Percentiles rank a stretch among this genome's conserved stretches.
These are phyloP conservation scores for Phaeotremella skinneri DNA, from an alignment of 768 basidiomycete genomes.

Conservation along the genomic window DNA sequence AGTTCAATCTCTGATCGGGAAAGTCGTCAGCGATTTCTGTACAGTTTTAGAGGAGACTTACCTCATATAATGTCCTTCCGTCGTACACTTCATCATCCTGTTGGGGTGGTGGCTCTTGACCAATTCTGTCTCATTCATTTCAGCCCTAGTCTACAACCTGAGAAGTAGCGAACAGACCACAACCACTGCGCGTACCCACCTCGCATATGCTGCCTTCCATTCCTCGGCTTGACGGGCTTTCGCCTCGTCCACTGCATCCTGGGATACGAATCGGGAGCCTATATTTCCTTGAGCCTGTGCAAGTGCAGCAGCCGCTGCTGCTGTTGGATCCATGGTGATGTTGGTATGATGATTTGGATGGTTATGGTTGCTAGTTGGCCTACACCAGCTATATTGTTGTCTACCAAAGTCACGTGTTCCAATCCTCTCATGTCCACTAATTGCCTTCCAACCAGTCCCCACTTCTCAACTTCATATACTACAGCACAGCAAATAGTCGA, in stretches of 20 bases:
- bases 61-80: slow-evolving; percentile 52
- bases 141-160: neutral
- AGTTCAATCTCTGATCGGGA: slow-evolving; percentile 34
- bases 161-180: neutral
- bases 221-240: slow-evolving; percentile 48
- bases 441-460: no score
- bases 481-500: neutral
- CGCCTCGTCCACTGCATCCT: slow-evolving; percentile 50
- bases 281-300: slow-evolving; percentile 30
- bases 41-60: slow-evolving; percentile 7
- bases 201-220: slow-evolving; percentile 54
- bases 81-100: slow-evolving; percentile 46
- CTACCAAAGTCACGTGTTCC: slow-evolving; percentile 1
- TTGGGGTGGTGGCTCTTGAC: slow-evolving; percentile 52
- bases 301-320: slow-evolving; percentile 5
- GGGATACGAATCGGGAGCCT: slow-evolving; percentile 51
- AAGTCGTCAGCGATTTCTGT: neutral
- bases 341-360: neutral
- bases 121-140: slow-evolving; percentile 41
- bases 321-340: slow-evolving; percentile 21
- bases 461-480: no score
- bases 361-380: no score
- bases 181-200: slow-evolving; percentile 25
- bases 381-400: no score
- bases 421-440: slow-evolving; percentile 1